Conservation (phyloP, 2,329 filamentous ascomycete species). For the Fusarium tuaranense region DNA sequence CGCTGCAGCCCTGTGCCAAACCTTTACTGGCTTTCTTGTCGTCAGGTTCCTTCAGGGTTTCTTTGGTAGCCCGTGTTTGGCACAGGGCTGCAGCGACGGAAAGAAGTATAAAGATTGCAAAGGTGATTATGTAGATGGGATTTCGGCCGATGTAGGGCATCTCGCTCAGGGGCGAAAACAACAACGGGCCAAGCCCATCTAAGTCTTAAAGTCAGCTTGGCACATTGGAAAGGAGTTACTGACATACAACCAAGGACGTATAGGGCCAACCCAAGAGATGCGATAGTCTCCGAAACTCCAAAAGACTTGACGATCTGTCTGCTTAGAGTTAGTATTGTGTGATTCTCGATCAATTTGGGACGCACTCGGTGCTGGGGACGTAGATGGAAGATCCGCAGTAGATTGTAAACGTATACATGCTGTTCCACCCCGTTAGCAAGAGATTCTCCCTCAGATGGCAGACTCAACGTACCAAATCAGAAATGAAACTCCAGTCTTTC, state of each 20-base stretch:
- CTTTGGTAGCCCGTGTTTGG: too few relatives aligned
- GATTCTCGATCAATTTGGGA: background rate
- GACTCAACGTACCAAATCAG: background rate
- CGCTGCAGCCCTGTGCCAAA: too few relatives aligned
- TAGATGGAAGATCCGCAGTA: background rate
- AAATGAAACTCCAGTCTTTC: background rate
- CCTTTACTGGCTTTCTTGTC: too few relatives aligned
- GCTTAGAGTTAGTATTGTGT: background rate
- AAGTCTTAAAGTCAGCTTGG: background rate
- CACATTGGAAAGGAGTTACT: background rate
- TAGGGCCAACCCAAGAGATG: background rate
- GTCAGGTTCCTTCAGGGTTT: too few relatives aligned
- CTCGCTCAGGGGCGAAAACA: constrained; percentile 50
- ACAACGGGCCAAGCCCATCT: background rate
- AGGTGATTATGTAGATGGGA: constrained; percentile 66
- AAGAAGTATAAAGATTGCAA: constrained; percentile 68
- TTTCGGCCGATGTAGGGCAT: constrained; percentile 67
- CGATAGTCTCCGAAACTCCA: background rate
- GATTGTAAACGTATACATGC: background rate
- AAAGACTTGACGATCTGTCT: background rate
- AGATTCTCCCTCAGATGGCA: background rate
- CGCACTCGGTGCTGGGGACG: background rate
- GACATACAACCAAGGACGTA: background rate
- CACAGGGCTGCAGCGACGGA: constrained; percentile 65
- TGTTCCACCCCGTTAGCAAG: background rate